Evolutionary conservation across 805 yeast species (phyloP).

Genomic region (Sugiyamaella lignohabitans): DNA sequence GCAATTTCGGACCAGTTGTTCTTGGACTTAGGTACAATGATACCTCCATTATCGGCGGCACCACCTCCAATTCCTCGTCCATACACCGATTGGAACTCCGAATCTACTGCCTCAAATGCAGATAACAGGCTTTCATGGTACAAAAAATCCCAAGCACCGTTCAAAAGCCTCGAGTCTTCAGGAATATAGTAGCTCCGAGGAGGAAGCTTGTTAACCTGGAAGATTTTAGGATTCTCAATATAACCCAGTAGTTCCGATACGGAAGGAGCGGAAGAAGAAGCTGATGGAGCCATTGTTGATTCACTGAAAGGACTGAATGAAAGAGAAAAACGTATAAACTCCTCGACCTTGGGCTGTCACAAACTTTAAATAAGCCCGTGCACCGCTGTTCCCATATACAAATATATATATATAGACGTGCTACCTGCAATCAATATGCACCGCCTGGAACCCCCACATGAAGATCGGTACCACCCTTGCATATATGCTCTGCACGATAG

Average conservation of each 20-base stretch:
- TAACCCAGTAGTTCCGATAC: not conserved
- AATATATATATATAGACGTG: too few relatives aligned
- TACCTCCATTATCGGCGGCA: too few relatives aligned
- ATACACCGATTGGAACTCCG: not conserved
- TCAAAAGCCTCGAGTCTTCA: constrained; percentile 13
- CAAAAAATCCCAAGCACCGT: constrained; percentile 27
- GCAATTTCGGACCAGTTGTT: constrained; percentile 16
- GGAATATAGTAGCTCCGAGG: constrained; percentile 19
- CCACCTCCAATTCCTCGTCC: not conserved
- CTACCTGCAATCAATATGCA: too few relatives aligned
- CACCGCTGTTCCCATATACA: too few relatives aligned
- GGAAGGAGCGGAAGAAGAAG: not conserved
- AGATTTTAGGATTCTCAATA: constrained; percentile 17
- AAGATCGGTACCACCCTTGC: too few relatives aligned
- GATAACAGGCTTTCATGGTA: constrained; percentile 15
- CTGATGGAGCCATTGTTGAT: too few relatives aligned
- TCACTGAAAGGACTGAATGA: too few relatives aligned
- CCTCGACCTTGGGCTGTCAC: too few relatives aligned
- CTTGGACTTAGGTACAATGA: not conserved
- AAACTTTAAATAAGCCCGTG: too few relatives aligned
- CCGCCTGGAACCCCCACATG: too few relatives aligned
- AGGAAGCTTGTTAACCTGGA: constrained; percentile 11
- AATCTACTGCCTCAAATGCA: constrained; percentile 3
- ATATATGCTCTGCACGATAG: too few relatives aligned
- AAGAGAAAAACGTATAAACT: too few relatives aligned